Percentiles rank a stretch among this genome's conserved stretches.
These are phyloP conservation scores for Neoboletus subvelutipes DNA, from an alignment of 768 basidiomycete genomes.

Conservation along the genomic window DNA sequence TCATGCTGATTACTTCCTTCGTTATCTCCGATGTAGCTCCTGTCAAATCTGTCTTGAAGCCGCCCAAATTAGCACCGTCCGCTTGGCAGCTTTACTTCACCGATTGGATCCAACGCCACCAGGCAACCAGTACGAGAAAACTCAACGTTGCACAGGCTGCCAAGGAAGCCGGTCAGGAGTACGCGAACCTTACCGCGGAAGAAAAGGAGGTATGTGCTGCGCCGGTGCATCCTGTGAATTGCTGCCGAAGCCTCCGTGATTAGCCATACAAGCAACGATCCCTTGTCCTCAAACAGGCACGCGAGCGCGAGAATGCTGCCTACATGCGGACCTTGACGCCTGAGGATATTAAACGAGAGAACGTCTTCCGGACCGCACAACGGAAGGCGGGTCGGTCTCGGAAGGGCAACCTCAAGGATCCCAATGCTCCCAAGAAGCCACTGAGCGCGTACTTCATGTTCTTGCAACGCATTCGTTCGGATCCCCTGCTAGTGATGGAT, in stretches of 20 bases:
- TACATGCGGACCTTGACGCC: conserved; percentile 90
- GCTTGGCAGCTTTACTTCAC: conserved; percentile 98
- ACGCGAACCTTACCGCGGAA: conserved; percentile 70
- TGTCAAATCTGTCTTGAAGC: conserved; percentile 75
- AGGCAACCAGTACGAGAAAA: conserved; percentile 76
- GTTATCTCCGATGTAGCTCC: conserved; percentile 47
- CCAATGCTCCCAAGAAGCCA: conserved; percentile 95
- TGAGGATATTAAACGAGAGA: conserved; percentile 93
- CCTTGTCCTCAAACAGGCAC: conserved; percentile 78
- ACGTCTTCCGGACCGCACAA: conserved; percentile 86
- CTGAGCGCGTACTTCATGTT: conserved; percentile 95
- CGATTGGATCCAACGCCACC: conserved; percentile 89
- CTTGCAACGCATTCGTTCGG: conserved; percentile 83
- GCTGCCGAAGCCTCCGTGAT: conserved; percentile 20
- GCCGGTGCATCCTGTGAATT: conserved; percentile 27
- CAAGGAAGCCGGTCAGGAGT: conserved; percentile 91
- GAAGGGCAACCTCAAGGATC: conserved; percentile 94
- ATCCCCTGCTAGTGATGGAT: conserved; percentile 67
- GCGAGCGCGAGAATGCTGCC: conserved; percentile 76
- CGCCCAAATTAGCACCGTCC: conserved; percentile 89
- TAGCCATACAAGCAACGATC: conserved; percentile 88
- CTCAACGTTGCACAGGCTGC: conserved; percentile 94
- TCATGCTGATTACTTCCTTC: conserved; percentile 27
- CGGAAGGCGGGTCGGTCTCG: conserved; percentile 91
- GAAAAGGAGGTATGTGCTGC: conserved; percentile 73